Percentiles rank a stretch among this genome's conserved stretches.
phyloP scores from a whole-genome alignment of 2,329 filamentous ascomycete genomes.

The Dothideomycetidae sp. region DNA sequence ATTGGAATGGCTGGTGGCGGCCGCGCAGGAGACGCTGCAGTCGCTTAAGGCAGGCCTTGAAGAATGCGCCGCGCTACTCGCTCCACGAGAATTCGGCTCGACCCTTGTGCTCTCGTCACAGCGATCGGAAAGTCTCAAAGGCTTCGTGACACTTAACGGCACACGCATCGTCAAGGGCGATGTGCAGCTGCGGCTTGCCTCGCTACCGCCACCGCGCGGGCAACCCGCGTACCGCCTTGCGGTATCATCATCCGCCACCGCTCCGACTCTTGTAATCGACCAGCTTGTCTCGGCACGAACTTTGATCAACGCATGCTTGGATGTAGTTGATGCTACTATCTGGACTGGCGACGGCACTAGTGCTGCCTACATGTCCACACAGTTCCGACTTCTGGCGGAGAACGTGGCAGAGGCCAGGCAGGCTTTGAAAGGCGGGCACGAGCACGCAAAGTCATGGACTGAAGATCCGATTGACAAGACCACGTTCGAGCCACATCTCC shows the following conservation, averaged over 20 bases:
- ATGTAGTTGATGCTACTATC: conserved; percentile 64
- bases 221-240: conserved; percentile 37
- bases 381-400: conserved; percentile 44
- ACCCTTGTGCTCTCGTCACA: conserved; percentile 81
- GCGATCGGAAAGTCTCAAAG: conserved; percentile 81
- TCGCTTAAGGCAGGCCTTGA: conserved; percentile 59
- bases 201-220: conserved; percentile 43
- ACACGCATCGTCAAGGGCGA: conserved; percentile 83
- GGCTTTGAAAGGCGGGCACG: conserved; percentile 41
- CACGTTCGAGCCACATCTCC: conserved; percentile 46
- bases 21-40: conserved; percentile 46
- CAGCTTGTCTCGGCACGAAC: conserved; percentile 59
- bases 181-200: conserved; percentile 62
- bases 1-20: conserved; percentile 48
- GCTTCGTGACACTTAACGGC: conserved; percentile 77
- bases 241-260: conserved; percentile 38
- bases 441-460: conserved; percentile 40
- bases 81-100: conserved; percentile 69
- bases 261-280: conserved; percentile 47
- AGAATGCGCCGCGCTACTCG: conserved; percentile 77
- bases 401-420: conserved; percentile 47
- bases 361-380: conserved; percentile 42
- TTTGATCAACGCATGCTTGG: conserved; percentile 70
- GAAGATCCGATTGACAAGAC: conserved; percentile 40
- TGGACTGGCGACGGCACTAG: conserved; percentile 53